These are phyloP conservation scores for Euphorbia schlechtendalii DNA, from an alignment of 441 rosid genomes.

Conservation along the genomic window DNA sequence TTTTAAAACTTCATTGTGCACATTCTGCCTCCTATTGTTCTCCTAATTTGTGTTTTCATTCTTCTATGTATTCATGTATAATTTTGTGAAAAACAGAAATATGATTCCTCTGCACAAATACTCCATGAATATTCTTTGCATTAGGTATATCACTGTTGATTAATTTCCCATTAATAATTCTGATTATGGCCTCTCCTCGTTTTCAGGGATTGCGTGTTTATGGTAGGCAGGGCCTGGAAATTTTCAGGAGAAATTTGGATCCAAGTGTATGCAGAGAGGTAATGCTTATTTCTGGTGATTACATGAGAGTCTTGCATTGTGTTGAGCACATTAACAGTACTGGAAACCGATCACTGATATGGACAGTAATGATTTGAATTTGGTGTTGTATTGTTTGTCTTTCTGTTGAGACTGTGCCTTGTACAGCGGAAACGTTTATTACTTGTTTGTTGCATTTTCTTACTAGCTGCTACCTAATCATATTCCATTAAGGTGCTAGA, in stretches of 20 bases:
- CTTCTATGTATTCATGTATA: background rate
- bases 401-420: background rate
- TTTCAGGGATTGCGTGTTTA: conserved; percentile 86
- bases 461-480: background rate
- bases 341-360: too few species aligned
- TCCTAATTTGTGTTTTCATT: too few species aligned
- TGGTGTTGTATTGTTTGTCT: background rate
- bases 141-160: background rate
- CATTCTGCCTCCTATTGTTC: too few species aligned
- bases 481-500: background rate
- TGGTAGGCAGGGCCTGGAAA: conserved; percentile 85
- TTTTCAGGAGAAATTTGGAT: conserved; percentile 70
- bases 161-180: conserved; percentile 11
- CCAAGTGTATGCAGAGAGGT: conserved; percentile 82
- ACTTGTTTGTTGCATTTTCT: too few species aligned
- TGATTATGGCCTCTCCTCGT: conserved; percentile 19
- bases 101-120: background rate
- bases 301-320: too few species aligned
- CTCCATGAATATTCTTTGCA: background rate
- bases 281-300: conserved; percentile 16
- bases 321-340: too few species aligned
- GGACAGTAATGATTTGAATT: background rate
- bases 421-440: background rate
- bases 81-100: background rate
- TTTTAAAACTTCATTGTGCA: background rate